These are phyloP conservation scores for Penicillium pulvis DNA, from an alignment of 495 filamentous ascomycete species.

Conservation along the genomic window DNA sequence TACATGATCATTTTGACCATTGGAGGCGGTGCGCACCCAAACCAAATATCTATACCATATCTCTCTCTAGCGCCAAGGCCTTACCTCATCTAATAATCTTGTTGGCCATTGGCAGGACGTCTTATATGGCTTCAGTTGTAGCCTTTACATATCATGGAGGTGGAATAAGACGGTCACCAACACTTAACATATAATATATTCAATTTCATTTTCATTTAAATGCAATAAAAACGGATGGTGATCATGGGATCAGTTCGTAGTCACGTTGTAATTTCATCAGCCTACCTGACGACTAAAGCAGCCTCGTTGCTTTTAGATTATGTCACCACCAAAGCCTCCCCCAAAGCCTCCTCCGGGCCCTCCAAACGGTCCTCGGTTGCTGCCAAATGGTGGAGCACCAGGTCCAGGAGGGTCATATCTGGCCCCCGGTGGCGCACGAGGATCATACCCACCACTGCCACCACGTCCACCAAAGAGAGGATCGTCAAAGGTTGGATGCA, in stretches of 20 bases:
- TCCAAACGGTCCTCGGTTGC: conserved; percentile 46
- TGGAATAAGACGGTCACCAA: neutral
- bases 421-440: conserved; percentile 57
- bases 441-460: conserved; percentile 45
- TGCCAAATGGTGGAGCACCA: conserved; percentile 56
- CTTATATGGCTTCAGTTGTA: too few relatives aligned
- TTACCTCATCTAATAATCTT: too few relatives aligned
- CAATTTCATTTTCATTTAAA: neutral
- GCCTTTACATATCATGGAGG: neutral
- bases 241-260: neutral
- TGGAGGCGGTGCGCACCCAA: neutral
- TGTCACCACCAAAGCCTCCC: conserved; percentile 64
- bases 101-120: too few relatives aligned
- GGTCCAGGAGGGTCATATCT: conserved; percentile 85
- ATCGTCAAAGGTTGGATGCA: conserved; percentile 96
- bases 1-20: neutral
- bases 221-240: neutral
- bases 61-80: too few relatives aligned
- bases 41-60: too few relatives aligned
- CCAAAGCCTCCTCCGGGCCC: conserved; percentile 52
- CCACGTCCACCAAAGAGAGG: conserved; percentile 74
- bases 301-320: conserved; percentile 54
- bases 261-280: neutral
- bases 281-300: neutral
- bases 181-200: neutral